Conservation (phyloP, 2,329 filamentous ascomycete genomes). For the Ophiostoma himal-ulmi region DNA sequence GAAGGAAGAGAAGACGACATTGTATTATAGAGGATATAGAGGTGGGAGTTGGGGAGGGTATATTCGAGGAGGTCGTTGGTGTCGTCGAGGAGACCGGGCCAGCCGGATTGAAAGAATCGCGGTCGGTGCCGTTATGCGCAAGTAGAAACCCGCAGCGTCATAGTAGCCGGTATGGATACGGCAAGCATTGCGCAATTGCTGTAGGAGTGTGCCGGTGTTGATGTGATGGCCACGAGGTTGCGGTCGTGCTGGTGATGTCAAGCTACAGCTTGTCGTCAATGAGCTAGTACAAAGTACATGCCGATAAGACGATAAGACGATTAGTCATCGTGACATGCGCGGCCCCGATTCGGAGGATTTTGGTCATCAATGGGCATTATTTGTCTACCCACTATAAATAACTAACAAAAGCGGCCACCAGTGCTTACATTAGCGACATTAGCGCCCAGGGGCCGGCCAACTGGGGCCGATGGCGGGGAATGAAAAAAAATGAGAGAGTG, state of each 20-base stretch:
- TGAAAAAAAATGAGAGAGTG: conserved; percentile 15
- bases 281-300: not conserved
- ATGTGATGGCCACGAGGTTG: not conserved
- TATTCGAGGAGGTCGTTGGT: not conserved
- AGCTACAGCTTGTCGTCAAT: not conserved
- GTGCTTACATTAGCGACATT: conserved; percentile 14
- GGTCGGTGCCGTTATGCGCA: conserved; percentile 7
- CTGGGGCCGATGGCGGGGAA: conserved; percentile 19
- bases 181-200: not conserved
- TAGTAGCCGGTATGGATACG: not conserved
- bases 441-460: conserved; percentile 15
- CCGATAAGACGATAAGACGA: not conserved
- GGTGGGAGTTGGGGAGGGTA: not conserved
- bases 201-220: not conserved
- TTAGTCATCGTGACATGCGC: conserved; percentile 1
- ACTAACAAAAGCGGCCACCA: not conserved
- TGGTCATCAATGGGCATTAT: not conserved
- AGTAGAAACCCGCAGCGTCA: conserved; percentile 1
- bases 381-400: not conserved
- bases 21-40: not conserved
- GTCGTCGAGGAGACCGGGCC: conserved; percentile 12
- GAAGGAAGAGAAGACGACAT: conserved; percentile 6
- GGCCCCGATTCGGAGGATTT: not conserved
- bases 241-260: not conserved
- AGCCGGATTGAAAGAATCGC: not conserved